Base-by-base conservation (phyloP, 1,139 yeast genomes). In the Wickerhamiella infanticola region DNA sequence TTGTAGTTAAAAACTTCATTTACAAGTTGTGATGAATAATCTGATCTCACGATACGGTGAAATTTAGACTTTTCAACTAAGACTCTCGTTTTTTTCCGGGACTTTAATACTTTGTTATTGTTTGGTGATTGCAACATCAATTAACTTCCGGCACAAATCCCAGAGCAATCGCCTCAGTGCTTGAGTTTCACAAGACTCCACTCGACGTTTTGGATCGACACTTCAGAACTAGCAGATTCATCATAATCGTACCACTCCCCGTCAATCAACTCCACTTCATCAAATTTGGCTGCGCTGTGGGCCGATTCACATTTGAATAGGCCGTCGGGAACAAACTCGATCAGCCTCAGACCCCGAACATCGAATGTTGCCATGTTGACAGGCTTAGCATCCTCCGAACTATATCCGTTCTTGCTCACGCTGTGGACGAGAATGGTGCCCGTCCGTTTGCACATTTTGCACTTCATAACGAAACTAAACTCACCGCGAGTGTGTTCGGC, bases 211-310 rank as follows among this genome's bases (percentile, higher is more conserved):
- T 82, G 76, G 13, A 90, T 73, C 38, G 93, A 77, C 24, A 86
- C 96, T 61, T 90, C 96, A 27, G 69, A 75, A 8, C 77, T 75
- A 4, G 83, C 79, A 57, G 79, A 75, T 49, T 90, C 97, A 59
- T 90, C 97, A 60, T 88, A 93, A 58, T 90, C 98, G 60, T 79
- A 90, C 94, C 95, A 88, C 60, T 90, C 97, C 41, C 74, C 77
- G 39, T 85, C 96, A 39, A 71, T 74, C 45, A 85, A 63, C 48
- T 80, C 85, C n/a, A 85, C 73, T 29, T 29, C 33, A 24, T 60
- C 60, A 55, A 82, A 83, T 47, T 60, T 63, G 1, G 82, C 69
- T 7, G 63, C 61, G 3, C 75, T 63, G 18, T 74, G 77, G 6
- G 62, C 65, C 3, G 84, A 83, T 40, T 62, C 65, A 49, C 88